These are phyloP conservation scores for Hibiscus syriacus DNA, from an alignment of 345 rosid species.

Conservation along the genomic window DNA sequence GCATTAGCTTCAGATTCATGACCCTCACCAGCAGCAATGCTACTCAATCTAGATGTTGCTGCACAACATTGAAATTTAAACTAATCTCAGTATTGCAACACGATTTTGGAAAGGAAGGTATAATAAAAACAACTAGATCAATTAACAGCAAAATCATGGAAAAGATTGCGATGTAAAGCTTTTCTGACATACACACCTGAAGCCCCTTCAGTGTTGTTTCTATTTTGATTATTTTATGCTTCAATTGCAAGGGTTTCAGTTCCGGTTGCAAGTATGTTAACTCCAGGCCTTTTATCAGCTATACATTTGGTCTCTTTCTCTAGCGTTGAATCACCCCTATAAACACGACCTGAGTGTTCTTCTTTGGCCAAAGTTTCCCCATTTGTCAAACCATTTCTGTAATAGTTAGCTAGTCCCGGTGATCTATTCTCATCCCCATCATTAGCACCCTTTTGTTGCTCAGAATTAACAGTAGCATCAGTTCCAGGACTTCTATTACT, in stretches of 20 bases:
- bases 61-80: constrained; percentile 33
- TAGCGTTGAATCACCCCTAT: constrained; percentile 31
- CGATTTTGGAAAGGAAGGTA: neutral
- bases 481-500: constrained; percentile 42
- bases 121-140: neutral
- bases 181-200: constrained; percentile 34
- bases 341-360: constrained; percentile 28
- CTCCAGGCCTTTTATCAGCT: constrained; percentile 39
- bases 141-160: too few relatives aligned
- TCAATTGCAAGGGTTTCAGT: constrained; percentile 26
- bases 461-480: constrained; percentile 24
- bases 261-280: constrained; percentile 22
- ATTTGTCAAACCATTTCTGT: constrained; percentile 30
- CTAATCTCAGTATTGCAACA: neutral
- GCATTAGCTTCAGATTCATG: constrained; percentile 22
- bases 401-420: constrained; percentile 30
- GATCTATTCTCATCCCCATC: constrained; percentile 44
- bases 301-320: constrained; percentile 43
- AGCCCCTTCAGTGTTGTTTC: constrained; percentile 27
- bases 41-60: constrained; percentile 27
- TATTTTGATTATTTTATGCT: constrained; percentile 40
- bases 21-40: constrained; percentile 25
- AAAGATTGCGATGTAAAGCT: too few relatives aligned
- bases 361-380: constrained; percentile 42
- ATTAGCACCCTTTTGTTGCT: neutral